Base-by-base conservation (phyloP, 306 rosid genomes). In the Parietaria judaica region DNA sequence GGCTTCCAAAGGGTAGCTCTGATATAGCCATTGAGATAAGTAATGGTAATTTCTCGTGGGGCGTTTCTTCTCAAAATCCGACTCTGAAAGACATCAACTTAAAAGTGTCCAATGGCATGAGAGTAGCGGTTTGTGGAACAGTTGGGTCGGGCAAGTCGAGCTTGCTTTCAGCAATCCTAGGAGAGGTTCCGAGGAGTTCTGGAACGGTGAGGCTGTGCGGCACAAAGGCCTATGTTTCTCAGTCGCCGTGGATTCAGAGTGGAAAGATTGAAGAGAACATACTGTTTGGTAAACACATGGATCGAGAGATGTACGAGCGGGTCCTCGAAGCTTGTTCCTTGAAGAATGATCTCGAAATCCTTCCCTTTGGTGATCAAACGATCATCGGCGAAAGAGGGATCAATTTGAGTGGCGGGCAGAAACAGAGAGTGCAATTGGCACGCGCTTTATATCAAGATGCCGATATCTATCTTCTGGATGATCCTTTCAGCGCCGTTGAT, bases 381-480 rank as follows among this genome's bases (percentile, higher is more conserved):
- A 69, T 89, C 43, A 79, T 86, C 39, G 96, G 96, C 56, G 96
- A 89, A 81, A 77, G 84, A 59, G 96, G 96, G 48, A 89, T 86
- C 72, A 89, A 83, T 76, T 76, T 89, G 82, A 89, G 96, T 69
- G 91, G 95, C 5, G 96, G 96, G 46, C 96, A 83, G 77, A 89
- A 89, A 76, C 95, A 85, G 73, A 83, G 96, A 70, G 70, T 89
- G 14, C 95, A 89, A 70, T 85, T 89, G 34, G 96, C 96, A 0
- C 91, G 95, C 16, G 86, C 96, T 12, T 57, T 89, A 38, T 89
- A 89, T 73, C 96, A 79, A 74, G 95, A 83, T 56, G 84, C 85
- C 63, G 96, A 86, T 64, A 81, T 85, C 58, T 89, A 81, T 78
- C 76, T 89, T 55, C 81, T 83, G 54, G 96, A 86, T 49, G 96